Conservation (phyloP, 2,329 filamentous ascomycete genomes). For the Colletotrichum kahawae region DNA sequence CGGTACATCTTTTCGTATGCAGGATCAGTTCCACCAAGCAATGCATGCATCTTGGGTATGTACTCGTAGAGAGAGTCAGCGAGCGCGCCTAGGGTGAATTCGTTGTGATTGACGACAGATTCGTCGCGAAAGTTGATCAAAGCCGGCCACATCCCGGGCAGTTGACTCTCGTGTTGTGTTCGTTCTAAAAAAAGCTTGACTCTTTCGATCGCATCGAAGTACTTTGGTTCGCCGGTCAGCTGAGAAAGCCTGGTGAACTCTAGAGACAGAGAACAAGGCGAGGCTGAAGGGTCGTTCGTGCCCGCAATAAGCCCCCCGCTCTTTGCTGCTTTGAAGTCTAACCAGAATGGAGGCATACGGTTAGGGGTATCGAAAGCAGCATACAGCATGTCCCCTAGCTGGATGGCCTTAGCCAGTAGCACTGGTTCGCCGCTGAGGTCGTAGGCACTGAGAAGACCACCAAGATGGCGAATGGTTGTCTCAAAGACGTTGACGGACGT, state of each 20-base stretch:
- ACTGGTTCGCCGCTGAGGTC: conserved; percentile 64
- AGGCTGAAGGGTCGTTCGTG: conserved; percentile 45
- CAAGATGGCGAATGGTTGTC: conserved; percentile 74
- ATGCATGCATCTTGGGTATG: conserved; percentile 51
- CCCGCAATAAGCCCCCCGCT: conserved; percentile 8
- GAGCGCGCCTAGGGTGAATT: conserved; percentile 42
- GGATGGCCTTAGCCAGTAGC: conserved; percentile 64
- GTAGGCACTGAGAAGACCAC: conserved; percentile 71
- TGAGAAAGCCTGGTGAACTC: conserved; percentile 78
- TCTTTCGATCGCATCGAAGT: conserved; percentile 73
- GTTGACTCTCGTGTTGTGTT: conserved; percentile 68
- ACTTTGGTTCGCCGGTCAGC: conserved; percentile 73
- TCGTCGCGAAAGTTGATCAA: conserved; percentile 63
- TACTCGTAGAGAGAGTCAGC: conserved; percentile 49
- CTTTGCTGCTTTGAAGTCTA: conserved; percentile 16
- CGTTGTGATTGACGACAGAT: conserved; percentile 34
- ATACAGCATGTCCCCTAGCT: conserved; percentile 69
- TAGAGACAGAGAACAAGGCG: conserved; percentile 69
- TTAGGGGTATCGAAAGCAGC: conserved; percentile 72
- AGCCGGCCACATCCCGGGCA: conserved; percentile 78
- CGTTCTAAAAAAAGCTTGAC: conserved; percentile 71
- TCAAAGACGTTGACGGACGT: conserved; percentile 66
- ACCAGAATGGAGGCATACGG: conserved; percentile 56
- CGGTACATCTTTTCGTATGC: conserved; percentile 64
- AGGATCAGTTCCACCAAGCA: conserved; percentile 61